Evolutionary conservation across 2,329 filamentous ascomycete genomes (phyloP).

Genomic region (Aphanoascus verrucosus): DNA sequence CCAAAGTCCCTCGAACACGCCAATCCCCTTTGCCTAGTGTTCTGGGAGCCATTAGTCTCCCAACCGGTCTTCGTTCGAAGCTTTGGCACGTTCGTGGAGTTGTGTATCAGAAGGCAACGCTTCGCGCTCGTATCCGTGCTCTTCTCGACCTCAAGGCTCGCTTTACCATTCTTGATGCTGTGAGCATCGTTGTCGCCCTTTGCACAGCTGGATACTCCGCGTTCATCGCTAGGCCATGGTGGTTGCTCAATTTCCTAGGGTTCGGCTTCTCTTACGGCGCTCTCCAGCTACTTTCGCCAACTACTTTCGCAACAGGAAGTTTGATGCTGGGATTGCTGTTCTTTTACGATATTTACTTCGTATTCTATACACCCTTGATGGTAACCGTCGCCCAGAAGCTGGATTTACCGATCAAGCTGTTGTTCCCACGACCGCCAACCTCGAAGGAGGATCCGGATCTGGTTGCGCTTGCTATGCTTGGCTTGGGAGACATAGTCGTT

Average conservation of each 20-base stretch:
- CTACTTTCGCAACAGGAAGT: slow-evolving; percentile 72
- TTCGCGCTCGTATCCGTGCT: slow-evolving; percentile 47
- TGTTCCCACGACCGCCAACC: slow-evolving; percentile 58
- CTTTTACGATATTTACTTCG: slow-evolving; percentile 79
- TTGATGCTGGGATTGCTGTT: slow-evolving; percentile 70
- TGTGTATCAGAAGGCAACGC: slow-evolving; percentile 41
- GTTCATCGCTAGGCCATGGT: slow-evolving; percentile 51
- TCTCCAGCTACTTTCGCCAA: slow-evolving; percentile 75
- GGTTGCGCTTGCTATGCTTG: slow-evolving; percentile 59
- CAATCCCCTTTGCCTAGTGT: slow-evolving; percentile 44
- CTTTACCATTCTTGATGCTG: slow-evolving; percentile 37
- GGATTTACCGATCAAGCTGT: slow-evolving; percentile 85
- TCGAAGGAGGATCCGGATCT: slow-evolving; percentile 35
- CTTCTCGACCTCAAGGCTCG: slow-evolving; percentile 33
- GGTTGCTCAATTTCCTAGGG: slow-evolving; percentile 74
- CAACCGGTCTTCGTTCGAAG: slow-evolving; percentile 23
- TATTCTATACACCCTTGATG: slow-evolving; percentile 46
- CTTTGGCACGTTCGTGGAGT: slow-evolving; percentile 43
- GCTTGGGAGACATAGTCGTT: slow-evolving; percentile 85
- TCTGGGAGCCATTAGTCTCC: slow-evolving; percentile 39
- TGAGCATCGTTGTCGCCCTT: slow-evolving; percentile 48
- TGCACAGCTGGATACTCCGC: slow-evolving; percentile 55
- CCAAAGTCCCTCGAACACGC: slow-evolving; percentile 15
- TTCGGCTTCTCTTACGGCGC: slow-evolving; percentile 78
- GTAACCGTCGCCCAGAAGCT: slow-evolving; percentile 66